These are phyloP conservation scores for Trichosporon sp. DNA, from an alignment of 1,284 basidiomycete genomes.

Conservation along the genomic window DNA sequence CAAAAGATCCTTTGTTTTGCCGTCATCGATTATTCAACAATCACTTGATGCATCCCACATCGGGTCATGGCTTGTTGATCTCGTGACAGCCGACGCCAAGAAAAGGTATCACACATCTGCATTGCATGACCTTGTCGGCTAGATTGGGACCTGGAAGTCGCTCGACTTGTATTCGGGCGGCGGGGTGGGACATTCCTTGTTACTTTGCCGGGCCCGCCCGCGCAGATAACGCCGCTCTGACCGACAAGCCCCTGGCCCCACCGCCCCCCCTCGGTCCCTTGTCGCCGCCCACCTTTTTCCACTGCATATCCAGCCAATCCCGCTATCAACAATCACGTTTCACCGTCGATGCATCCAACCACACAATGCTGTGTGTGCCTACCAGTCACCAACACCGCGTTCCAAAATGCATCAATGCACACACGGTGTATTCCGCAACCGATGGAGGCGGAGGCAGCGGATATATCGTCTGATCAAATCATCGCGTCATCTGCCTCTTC, in stretches of 20 bases:
- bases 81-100: neutral
- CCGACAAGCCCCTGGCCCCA: slow-evolving; percentile 7
- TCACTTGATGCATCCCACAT: slow-evolving; percentile 4
- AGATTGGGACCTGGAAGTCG: neutral
- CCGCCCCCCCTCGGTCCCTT: slow-evolving; percentile 1
- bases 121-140: neutral
- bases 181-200: slow-evolving; percentile 10
- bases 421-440: neutral
- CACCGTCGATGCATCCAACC: slow-evolving; percentile 9
- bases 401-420: slow-evolving; percentile 1
- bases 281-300: slow-evolving; percentile 18
- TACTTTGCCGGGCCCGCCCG: slow-evolving; percentile 19
- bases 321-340: slow-evolving; percentile 8
- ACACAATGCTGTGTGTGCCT: slow-evolving; percentile 2
- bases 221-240: slow-evolving; percentile 21
- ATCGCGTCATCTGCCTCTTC: slow-evolving; percentile 14
- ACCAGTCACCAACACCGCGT: neutral
- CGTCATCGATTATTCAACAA: slow-evolving; percentile 7
- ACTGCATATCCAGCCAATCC: slow-evolving; percentile 10
- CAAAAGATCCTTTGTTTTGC: neutral
- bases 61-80: neutral
- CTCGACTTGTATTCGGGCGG: slow-evolving; percentile 11
- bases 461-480: slow-evolving; percentile 14
- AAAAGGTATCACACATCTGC: neutral
- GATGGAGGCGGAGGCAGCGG: neutral